Percentiles rank a stretch among this genome's conserved stretches.
These are phyloP conservation scores for Colletotrichum brevisporum DNA, from an alignment of 2,329 filamentous ascomycete genomes.

Conservation along the genomic window DNA sequence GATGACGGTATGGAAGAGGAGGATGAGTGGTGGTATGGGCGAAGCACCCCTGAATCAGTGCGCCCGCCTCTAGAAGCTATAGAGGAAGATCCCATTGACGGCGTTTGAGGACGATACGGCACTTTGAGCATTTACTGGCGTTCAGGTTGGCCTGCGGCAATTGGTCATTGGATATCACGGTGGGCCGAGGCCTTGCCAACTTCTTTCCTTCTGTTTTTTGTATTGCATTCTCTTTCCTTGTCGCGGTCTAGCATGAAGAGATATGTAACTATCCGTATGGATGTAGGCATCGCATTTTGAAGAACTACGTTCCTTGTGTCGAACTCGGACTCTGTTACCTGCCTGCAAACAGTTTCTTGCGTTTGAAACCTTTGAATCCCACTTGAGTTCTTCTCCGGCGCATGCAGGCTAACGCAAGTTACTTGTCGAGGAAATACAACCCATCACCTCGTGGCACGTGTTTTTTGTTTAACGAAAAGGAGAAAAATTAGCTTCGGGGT, in stretches of 20 bases:
- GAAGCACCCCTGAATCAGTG: conserved; percentile 66
- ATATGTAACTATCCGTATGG: background rate
- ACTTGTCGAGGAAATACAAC: too few relatives aligned
- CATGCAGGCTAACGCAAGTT: too few relatives aligned
- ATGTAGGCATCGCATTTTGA: too few relatives aligned
- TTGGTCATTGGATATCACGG: conserved; percentile 14
- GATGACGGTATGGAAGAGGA: conserved; percentile 72
- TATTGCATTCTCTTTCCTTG: conserved; percentile 7
- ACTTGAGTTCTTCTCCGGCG: too few relatives aligned
- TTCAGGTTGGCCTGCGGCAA: conserved; percentile 27
- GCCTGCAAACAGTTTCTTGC: too few relatives aligned
- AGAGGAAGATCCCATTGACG: conserved; percentile 65
- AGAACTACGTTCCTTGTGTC: too few relatives aligned
- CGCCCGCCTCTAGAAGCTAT: conserved; percentile 64
- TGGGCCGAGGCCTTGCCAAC: background rate
- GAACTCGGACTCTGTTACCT: too few relatives aligned
- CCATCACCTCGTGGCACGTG: too few relatives aligned
- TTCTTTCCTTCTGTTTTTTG: background rate
- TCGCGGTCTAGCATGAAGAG: conserved; percentile 31
- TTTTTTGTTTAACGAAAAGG: too few relatives aligned
- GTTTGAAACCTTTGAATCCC: too few relatives aligned
- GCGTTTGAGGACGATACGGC: conserved; percentile 30
- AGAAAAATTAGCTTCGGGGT: too few relatives aligned
- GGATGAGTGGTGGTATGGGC: conserved; percentile 75
- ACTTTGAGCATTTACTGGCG: conserved; percentile 41